phyloP scores from a whole-genome alignment of 2,329 filamentous ascomycete genomes.

The Cytospora piceicola region DNA sequence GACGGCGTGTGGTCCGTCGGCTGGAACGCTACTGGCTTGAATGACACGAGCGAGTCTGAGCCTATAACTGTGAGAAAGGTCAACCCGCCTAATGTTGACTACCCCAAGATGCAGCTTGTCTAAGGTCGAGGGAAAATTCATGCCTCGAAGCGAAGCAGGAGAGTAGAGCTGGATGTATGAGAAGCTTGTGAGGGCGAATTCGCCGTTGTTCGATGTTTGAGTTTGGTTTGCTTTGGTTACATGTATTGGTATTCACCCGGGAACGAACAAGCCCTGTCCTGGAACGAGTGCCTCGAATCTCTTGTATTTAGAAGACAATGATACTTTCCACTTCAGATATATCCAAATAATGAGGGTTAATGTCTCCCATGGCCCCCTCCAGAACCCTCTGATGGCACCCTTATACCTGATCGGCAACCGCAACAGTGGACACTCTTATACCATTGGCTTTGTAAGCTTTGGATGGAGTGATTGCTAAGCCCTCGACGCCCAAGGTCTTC shows the following conservation, averaged over 20 bases:
- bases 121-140: not conserved
- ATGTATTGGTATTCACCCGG: no score
- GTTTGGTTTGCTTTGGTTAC: no score
- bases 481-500: not conserved
- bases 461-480: not conserved
- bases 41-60: constrained; percentile 4
- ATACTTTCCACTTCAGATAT: no score
- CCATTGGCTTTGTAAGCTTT: not conserved
- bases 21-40: constrained; percentile 20
- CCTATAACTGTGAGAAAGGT: constrained; percentile 16
- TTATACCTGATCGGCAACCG: not conserved
- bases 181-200: no score
- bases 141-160: no score
- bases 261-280: no score
- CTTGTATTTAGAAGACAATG: no score
- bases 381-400: not conserved
- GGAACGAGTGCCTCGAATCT: no score
- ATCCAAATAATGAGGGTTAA: no score
- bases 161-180: no score
- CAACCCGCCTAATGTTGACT: constrained; percentile 21
- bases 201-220: no score
- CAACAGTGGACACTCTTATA: not conserved
- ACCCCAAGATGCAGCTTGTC: not conserved
- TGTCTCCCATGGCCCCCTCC: no score
- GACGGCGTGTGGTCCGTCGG: constrained; percentile 27